Base-by-base conservation (phyloP, 1,284 basidiomycete genomes). In the Ceratobasidium sp. region DNA sequence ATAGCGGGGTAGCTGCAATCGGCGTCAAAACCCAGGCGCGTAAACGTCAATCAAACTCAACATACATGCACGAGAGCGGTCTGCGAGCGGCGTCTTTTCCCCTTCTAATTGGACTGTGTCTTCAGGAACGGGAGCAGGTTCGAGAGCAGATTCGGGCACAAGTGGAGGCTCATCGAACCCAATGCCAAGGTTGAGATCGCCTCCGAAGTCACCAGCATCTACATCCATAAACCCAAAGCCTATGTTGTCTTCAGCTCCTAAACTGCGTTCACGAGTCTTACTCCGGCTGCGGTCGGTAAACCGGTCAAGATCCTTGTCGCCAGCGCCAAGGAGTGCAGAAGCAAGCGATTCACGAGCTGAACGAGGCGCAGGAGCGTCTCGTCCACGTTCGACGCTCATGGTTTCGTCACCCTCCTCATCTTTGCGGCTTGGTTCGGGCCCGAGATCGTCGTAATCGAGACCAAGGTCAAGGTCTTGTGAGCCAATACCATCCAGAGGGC, bases 401-500 rank as follows among this genome's bases (percentile, higher is more conserved):
- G 84, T 90, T 73, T 78, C 76, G 33, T 78, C 78, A 26, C 73
- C 65, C 10, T 71, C 68, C 4, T 42, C 69, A 20, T 76, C 69
- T 58, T 75, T 69, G 33, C 28, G 39, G 17, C 71, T 49, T 23
- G 60, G 47, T 3, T 76, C 45, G 7, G 79, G 68, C 17, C 76
- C 80, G 11, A 64, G 89, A 77, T 90, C 91, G 49, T 89, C 92
- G 81, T 91, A 93, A 80, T 91, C 88, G 63, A 94, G 86, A 74
- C 90, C 92, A 28, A 94, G 84, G 47, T 79, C 80, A 81, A 91
- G 96, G 82, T 96, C 94, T 82, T 95, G 92, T 0, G 93, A 94
- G 51, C 94, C 94, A 80, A 96, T 93, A 56, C 94, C 94, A 79
- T 93, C 92, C 0, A 89, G 88, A 7, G 91, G 91, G 3, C 91